Base-by-base conservation (phyloP, 73 alveolate genomes). In the Blepharisma japonicum region DNA sequence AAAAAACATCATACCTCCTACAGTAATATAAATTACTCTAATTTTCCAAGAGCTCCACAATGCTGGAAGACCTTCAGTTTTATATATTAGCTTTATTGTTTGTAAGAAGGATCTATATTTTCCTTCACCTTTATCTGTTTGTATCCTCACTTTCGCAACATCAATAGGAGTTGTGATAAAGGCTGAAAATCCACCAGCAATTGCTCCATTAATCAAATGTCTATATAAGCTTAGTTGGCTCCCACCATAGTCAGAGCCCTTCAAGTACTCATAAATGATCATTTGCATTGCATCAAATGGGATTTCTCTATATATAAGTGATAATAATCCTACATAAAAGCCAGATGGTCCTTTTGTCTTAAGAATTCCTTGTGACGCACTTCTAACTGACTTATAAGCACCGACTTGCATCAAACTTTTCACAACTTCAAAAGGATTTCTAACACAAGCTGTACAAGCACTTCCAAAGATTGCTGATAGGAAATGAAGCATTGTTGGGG, bases 351-450 rank as follows among this genome's bases (percentile, higher is more conserved):
- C 91, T 55, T 78, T 71, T 11, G 46, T 68, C 68, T 55, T 55
- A n/a, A 20, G 48, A 9, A 89, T 86, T 25, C 51, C 86, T n/a
- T 7, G 51, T 4, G 61, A 71, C 42, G 87, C 86, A 47, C 77
- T 86, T 0, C 27, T 0, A 55, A 61, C 79, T 8, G 81, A 66
- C 7, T 38, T 32, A 71, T 83, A 77, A 9, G 86, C 67, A 5
- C 93, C 93, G 4, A 86, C 71, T 70, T 89, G 83, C 55, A 71
- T 72, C 79, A 84, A 80, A 55, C 86, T 72, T 67, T 89, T 89
- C 11, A 89, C 80, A 47, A 84, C 90, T 71, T 89, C 96, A 66
- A 85, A 86, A 50, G 96, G 96, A 77, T 81, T 85, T 21, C 96
- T 70, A 8, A 89, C 82, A 7, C 86, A 49, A 11, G 90, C 91